These are phyloP conservation scores for Reutealis trisperma DNA, from an alignment of 345 rosid genomes.

Conservation along the genomic window DNA sequence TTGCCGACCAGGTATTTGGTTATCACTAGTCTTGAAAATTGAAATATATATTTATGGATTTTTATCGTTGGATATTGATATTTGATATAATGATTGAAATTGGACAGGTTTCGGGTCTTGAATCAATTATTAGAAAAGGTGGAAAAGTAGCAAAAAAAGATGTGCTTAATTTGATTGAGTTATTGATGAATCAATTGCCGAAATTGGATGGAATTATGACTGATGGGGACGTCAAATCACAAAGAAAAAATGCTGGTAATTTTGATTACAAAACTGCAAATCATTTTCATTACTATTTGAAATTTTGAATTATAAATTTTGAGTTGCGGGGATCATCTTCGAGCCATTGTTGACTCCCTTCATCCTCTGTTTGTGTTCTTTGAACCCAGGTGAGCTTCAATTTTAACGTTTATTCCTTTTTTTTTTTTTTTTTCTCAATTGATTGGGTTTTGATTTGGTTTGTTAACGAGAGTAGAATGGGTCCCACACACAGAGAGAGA, in stretches of 20 bases:
- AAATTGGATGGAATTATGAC: conserved; percentile 81
- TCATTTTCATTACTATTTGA: neutral
- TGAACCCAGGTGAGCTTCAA: too few species aligned
- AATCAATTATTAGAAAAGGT: conserved; percentile 65
- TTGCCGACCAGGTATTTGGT: conserved; percentile 68
- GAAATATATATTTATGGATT: neutral
- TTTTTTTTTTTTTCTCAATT: too few species aligned
- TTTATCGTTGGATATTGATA: neutral
- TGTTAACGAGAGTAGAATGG: too few species aligned
- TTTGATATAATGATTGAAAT: conserved; percentile 14
- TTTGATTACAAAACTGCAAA: neutral
- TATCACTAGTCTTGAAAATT: too few species aligned
- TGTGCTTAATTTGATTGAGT: conserved; percentile 61
- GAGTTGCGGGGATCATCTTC: too few species aligned
- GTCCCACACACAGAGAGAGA: too few species aligned
- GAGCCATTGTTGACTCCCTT: too few species aligned
- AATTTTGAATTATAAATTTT: neutral
- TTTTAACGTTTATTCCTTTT: too few species aligned
- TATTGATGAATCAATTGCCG: conserved; percentile 91
- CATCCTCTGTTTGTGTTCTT: too few species aligned
- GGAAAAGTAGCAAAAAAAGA: conserved; percentile 77
- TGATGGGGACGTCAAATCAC: conserved; percentile 90
- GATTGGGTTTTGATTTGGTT: too few species aligned
- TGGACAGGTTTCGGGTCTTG: conserved; percentile 79
- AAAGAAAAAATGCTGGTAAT: conserved; percentile 96